Percentiles rank a stretch among this genome's conserved stretches.
Conservation (phyloP, 345 rosid genomes). For the Gossypium mustelinum region DNA sequence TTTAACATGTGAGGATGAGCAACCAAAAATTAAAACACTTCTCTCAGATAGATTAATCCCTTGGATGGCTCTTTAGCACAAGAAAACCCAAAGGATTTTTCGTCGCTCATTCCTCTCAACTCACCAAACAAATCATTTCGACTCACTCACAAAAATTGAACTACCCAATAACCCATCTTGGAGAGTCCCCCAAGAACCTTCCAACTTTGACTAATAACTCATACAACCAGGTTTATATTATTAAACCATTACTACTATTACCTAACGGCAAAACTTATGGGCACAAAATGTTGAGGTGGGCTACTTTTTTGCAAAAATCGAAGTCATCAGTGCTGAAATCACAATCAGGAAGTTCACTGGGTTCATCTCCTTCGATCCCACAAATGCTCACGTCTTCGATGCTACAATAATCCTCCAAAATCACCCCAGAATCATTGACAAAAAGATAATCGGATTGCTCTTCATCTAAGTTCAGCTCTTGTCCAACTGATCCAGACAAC, state of each 20-base stretch:
- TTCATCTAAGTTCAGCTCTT: constrained; percentile 35
- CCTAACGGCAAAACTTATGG: constrained; percentile 85
- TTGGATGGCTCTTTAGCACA: constrained; percentile 68
- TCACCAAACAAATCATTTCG: too few species aligned
- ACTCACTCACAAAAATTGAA: too few species aligned
- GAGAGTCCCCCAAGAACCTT: too few species aligned
- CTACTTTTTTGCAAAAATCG: not conserved
- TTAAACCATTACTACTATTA: too few species aligned
- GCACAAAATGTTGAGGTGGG: constrained; percentile 47
- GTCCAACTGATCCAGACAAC: constrained; percentile 26
- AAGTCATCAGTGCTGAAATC: constrained; percentile 32
- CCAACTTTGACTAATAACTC: too few species aligned
- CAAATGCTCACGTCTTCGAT: constrained; percentile 48
- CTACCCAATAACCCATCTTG: too few species aligned
- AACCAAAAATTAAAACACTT: not conserved
- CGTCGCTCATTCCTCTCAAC: not conserved
- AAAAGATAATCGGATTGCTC: constrained; percentile 44
- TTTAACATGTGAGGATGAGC: constrained; percentile 7
- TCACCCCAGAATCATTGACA: constrained; percentile 41
- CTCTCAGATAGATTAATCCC: constrained; percentile 14
- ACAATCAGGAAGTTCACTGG: constrained; percentile 70
- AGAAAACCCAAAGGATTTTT: constrained; percentile 45
- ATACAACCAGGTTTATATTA: too few species aligned
- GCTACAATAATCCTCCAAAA: constrained; percentile 47
- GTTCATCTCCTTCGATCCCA: constrained; percentile 42